Conservation (phyloP, 1,284 basidiomycete genomes). For the Papiliotrema fonsecae region DNA sequence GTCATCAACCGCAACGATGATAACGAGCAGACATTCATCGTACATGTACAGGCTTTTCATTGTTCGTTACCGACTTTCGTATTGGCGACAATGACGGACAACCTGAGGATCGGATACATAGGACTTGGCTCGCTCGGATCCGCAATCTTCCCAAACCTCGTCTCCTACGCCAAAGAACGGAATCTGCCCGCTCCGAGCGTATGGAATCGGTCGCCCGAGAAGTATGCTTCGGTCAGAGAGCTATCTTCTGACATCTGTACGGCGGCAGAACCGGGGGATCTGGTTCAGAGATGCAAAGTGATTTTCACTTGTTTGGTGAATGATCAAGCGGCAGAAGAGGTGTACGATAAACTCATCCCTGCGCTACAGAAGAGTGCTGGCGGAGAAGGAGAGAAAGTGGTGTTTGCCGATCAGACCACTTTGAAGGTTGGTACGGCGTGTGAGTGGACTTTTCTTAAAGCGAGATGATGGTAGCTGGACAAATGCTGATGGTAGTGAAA, state of each 20-base stretch:
- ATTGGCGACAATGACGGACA: no score
- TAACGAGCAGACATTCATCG: no score
- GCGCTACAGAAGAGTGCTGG: conserved; percentile 3
- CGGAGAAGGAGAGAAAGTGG: conserved; percentile 12
- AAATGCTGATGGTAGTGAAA: conserved; percentile 12
- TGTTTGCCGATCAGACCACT: conserved; percentile 34
- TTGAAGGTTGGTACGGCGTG: conserved; percentile 30
- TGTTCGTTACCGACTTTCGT: no score
- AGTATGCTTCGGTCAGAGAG: conserved; percentile 23
- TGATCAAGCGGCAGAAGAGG: conserved; percentile 26
- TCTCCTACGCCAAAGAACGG: conserved; percentile 15
- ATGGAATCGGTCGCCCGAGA: conserved; percentile 32
- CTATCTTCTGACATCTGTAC: conserved; percentile 10
- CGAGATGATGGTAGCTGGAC: not conserved
- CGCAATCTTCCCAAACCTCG: conserved; percentile 27
- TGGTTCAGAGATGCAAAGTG: conserved; percentile 19
- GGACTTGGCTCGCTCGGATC: conserved; percentile 37
- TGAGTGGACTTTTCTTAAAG: conserved; percentile 9
- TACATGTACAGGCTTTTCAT: no score
- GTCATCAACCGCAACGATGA: no score
- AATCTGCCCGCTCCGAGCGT: conserved; percentile 15
- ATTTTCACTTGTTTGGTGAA: conserved; percentile 32
- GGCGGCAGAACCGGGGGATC: conserved; percentile 13
- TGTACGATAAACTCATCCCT: conserved; percentile 16
- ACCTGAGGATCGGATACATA: conserved; percentile 23